phyloP scores from a whole-genome alignment of 129 eudicot species.

The Chrysanthemum seticuspe region DNA sequence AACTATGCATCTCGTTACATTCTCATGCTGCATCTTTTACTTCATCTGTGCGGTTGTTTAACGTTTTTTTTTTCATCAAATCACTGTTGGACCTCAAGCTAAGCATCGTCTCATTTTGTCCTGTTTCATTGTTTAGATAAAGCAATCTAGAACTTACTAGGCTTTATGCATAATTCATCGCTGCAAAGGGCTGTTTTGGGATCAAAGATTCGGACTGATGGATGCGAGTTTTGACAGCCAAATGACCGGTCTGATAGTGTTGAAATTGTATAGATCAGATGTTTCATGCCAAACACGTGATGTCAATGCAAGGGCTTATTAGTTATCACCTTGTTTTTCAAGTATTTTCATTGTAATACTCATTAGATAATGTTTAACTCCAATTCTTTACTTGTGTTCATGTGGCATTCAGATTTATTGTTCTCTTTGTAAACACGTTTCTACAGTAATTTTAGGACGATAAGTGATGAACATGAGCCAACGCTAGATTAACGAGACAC shows the following conservation, averaged over 20 bases:
- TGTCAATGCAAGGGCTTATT: constrained; percentile 10
- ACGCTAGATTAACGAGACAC: neutral
- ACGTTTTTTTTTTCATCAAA: neutral
- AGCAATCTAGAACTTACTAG: neutral
- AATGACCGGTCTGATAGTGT: neutral
- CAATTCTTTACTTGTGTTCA: neutral
- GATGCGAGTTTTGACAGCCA: neutral
- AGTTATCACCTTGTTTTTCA: neutral
- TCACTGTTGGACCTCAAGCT: neutral
- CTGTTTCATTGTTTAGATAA: neutral
- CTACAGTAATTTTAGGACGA: neutral
- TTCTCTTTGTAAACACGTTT: no score
- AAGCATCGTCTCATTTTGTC: neutral
- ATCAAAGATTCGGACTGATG: neutral
- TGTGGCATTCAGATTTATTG: neutral
- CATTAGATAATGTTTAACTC: neutral
- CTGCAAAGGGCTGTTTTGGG: neutral
- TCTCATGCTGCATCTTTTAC: neutral
- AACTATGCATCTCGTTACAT: neutral
- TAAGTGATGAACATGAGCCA: neutral
- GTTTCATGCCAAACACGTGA: neutral
- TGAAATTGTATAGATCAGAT: neutral
- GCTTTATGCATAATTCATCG: neutral
- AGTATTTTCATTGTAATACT: neutral
- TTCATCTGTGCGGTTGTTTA: neutral